Percentiles rank a stretch among this genome's conserved stretches.
Evolutionary conservation across 2,329 filamentous ascomycete genomes (phyloP).

Genomic region (Ophiosphaerella narmari): DNA sequence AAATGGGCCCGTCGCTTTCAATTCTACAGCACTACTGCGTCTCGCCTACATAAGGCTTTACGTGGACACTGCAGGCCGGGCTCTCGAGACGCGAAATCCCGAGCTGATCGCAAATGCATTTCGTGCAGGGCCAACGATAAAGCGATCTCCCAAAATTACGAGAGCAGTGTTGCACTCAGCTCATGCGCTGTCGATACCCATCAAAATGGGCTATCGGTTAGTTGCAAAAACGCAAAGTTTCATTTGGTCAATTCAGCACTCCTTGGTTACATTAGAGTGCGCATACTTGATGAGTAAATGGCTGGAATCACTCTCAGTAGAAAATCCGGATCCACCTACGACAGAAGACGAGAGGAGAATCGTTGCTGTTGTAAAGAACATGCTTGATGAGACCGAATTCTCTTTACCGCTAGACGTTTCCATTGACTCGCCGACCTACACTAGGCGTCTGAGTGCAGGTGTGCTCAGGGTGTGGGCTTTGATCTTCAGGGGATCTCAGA

Average conservation of each 20-base stretch:
- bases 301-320: constrained; percentile 43
- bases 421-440: constrained; percentile 38
- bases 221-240: constrained; percentile 47
- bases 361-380: constrained; percentile 42
- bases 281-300: constrained; percentile 49
- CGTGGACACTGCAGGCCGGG: constrained; percentile 66
- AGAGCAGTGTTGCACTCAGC: constrained; percentile 70
- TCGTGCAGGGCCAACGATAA: constrained; percentile 61
- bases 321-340: constrained; percentile 38
- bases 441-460: constrained; percentile 46
- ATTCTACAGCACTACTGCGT: constrained; percentile 65
- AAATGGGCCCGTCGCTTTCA: constrained; percentile 68
- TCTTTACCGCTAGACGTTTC: constrained; percentile 33
- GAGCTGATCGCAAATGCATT: constrained; percentile 65
- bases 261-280: constrained; percentile 46
- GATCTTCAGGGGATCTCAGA: constrained; percentile 49
- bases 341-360: constrained; percentile 48
- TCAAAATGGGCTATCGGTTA: constrained; percentile 56
- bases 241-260: constrained; percentile 49
- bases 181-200: constrained; percentile 69
- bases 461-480: constrained; percentile 50
- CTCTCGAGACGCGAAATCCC: constrained; percentile 68
- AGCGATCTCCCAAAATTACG: constrained; percentile 64
- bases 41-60: constrained; percentile 69
- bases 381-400: constrained; percentile 50